phyloP scores from a whole-genome alignment of 306 rosid species.

The Acacia melanoxylon region DNA sequence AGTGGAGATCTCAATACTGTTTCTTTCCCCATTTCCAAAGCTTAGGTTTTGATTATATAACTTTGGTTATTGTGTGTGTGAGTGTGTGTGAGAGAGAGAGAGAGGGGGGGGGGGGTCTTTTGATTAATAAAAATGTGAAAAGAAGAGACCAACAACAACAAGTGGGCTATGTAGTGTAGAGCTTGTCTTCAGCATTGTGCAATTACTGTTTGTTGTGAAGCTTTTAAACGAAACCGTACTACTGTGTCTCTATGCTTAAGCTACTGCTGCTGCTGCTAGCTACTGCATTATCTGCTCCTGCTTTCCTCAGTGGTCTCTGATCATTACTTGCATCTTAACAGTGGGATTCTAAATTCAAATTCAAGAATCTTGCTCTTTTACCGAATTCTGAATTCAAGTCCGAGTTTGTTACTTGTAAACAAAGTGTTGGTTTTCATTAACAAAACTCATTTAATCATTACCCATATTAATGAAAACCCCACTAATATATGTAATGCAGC shows the following conservation, averaged over 20 bases:
- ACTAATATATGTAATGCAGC: too few species aligned
- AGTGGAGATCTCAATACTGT: slow-evolving; percentile 50
- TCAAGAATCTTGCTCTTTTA: slow-evolving; percentile 26
- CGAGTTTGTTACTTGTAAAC: too few species aligned
- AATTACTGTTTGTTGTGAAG: slow-evolving; percentile 24
- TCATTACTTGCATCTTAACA: neutral
- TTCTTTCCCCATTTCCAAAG: slow-evolving; percentile 81
- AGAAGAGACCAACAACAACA: slow-evolving; percentile 47
- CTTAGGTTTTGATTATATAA: slow-evolving; percentile 49
- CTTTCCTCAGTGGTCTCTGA: slow-evolving; percentile 12
- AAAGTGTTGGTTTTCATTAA: too few species aligned
- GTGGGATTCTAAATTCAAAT: slow-evolving; percentile 31
- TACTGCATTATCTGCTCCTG: slow-evolving; percentile 7
- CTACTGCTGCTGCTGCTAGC: neutral
- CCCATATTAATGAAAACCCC: neutral
- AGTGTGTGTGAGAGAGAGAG: neutral
- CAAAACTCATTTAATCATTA: too few species aligned
- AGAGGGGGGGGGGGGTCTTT: neutral
- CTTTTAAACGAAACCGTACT: slow-evolving; percentile 37
- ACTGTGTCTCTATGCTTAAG: neutral
- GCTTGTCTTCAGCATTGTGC: neutral
- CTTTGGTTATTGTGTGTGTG: slow-evolving; percentile 40
- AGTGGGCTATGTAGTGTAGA: slow-evolving; percentile 16
- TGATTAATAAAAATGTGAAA: slow-evolving; percentile 40
- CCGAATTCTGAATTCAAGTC: too few species aligned